Conservation (phyloP, 73 alveolate genomes). For the Loxodes magnus region DNA sequence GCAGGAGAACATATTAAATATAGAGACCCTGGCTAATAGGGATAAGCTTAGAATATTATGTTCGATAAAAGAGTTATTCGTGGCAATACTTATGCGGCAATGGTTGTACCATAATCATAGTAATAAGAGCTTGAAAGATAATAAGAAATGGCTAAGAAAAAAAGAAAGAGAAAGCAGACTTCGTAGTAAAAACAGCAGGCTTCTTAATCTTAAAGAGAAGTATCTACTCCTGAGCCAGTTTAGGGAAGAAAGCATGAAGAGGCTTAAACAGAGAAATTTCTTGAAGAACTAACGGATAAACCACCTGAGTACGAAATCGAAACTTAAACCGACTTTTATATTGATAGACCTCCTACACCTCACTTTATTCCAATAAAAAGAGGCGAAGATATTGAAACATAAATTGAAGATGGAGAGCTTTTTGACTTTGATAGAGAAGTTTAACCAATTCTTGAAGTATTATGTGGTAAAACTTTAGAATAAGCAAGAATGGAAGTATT, state of each 20-base stretch:
- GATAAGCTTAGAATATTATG: conserved; percentile 42
- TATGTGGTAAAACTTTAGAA: conserved; percentile 90
- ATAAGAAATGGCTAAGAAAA: conserved; percentile 15
- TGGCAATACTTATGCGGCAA: conserved; percentile 91
- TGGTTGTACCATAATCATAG: conserved; percentile 79
- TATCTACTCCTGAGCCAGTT: conserved; percentile 52
- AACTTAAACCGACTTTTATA: conserved; percentile 68
- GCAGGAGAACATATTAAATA: conserved; percentile 3
- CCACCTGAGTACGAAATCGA: conserved; percentile 49
- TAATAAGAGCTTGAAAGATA: conserved; percentile 18
- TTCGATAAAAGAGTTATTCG: conserved; percentile 90
- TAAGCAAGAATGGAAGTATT: conserved; percentile 92
- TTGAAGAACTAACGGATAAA: conserved; percentile 27
- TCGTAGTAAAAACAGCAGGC: conserved; percentile 12
- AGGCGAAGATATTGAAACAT: conserved; percentile 55
- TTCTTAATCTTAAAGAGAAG: conserved; percentile 35
- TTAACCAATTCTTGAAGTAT: conserved; percentile 89
- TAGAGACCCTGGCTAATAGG: not conserved
- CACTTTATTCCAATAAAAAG: conserved; percentile 66
- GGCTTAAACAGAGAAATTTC: conserved; percentile 66
- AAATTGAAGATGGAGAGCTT: conserved; percentile 64
- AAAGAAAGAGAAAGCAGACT: not conserved
- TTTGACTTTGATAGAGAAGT: conserved; percentile 67
- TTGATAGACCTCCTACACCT: conserved; percentile 82
- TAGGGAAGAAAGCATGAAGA: conserved; percentile 66